Conservation (phyloP, 306 rosid genomes). For the Medicago ruthenica region DNA sequence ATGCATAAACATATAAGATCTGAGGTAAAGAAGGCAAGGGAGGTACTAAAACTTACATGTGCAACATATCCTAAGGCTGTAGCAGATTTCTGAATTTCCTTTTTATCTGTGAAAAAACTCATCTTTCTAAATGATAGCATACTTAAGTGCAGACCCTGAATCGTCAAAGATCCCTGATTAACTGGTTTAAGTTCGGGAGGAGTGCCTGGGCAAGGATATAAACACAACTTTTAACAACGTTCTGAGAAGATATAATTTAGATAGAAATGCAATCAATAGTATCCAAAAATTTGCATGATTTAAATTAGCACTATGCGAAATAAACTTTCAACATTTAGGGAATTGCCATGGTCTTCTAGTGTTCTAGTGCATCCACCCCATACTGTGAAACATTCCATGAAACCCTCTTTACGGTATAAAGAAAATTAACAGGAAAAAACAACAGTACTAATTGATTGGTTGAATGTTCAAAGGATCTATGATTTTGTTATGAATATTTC, state of each 20-base stretch:
- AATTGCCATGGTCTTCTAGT: neutral
- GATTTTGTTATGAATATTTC: neutral
- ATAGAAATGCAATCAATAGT: conserved; percentile 33
- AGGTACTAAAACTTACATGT: conserved; percentile 67
- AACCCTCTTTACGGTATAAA: neutral
- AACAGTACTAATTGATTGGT: neutral
- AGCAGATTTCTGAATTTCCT: conserved; percentile 89
- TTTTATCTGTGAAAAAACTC: conserved; percentile 90
- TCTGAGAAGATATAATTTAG: conserved; percentile 31
- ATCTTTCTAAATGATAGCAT: conserved; percentile 82
- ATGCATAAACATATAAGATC: conserved; percentile 26
- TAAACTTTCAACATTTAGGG: conserved; percentile 4
- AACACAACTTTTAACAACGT: conserved; percentile 29
- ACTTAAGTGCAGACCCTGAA: conserved; percentile 83
- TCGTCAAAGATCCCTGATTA: conserved; percentile 82
- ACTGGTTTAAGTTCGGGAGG: conserved; percentile 65
- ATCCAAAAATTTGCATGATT: conserved; percentile 5
- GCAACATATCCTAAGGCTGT: conserved; percentile 91
- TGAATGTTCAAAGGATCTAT: conserved; percentile 17
- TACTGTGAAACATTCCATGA: neutral
- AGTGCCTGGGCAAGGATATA: conserved; percentile 57
- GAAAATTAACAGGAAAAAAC: neutral
- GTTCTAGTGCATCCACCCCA: conserved; percentile 11
- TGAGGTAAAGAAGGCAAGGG: conserved; percentile 8
- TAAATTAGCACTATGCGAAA: conserved; percentile 20